These are phyloP conservation scores for Botrytis fragariae DNA, from an alignment of 2,329 filamentous ascomycete species.

Conservation along the genomic window DNA sequence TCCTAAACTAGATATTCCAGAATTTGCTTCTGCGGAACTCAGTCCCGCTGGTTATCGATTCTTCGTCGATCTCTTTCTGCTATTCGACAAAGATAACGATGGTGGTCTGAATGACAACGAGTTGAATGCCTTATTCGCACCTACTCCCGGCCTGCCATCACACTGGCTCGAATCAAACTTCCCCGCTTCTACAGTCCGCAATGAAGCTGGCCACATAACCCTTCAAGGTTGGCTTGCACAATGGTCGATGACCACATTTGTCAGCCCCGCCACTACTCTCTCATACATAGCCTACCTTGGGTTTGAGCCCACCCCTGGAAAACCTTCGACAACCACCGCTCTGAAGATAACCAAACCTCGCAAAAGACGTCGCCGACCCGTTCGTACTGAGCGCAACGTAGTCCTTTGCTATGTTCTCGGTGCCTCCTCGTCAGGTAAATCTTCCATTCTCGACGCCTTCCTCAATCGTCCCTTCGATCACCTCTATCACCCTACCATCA, in stretches of 20 bases:
- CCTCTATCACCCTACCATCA: slow-evolving; percentile 90
- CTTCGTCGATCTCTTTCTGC: slow-evolving; percentile 91
- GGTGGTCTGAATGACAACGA: slow-evolving; percentile 87
- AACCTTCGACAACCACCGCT: slow-evolving; percentile 76
- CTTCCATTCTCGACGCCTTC: slow-evolving; percentile 85
- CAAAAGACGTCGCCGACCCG: slow-evolving; percentile 77
- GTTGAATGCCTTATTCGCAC: slow-evolving; percentile 81
- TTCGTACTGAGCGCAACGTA: slow-evolving; percentile 88
- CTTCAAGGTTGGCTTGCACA: slow-evolving; percentile 97
- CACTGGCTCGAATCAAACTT: slow-evolving; percentile 90
- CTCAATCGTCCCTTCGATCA: slow-evolving; percentile 81
- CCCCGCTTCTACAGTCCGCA: slow-evolving; percentile 88
- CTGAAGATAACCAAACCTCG: slow-evolving; percentile 90
- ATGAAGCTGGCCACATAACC: slow-evolving; percentile 92
- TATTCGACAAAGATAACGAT: slow-evolving; percentile 97
- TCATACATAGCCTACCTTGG: slow-evolving; percentile 96
- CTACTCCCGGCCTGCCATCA: slow-evolving; percentile 81
- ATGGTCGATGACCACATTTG: slow-evolving; percentile 99
- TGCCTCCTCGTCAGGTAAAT: slow-evolving; percentile 83
- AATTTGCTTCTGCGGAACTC: slow-evolving; percentile 87
- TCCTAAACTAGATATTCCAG: slow-evolving; percentile 90
- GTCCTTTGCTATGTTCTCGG: slow-evolving; percentile 92
- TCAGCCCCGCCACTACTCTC: slow-evolving; percentile 90
- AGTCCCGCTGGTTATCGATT: slow-evolving; percentile 94
- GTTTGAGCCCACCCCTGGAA: slow-evolving; percentile 78